Conservation (phyloP, 2,329 filamentous ascomycete genomes). For the Nemania sp. region DNA sequence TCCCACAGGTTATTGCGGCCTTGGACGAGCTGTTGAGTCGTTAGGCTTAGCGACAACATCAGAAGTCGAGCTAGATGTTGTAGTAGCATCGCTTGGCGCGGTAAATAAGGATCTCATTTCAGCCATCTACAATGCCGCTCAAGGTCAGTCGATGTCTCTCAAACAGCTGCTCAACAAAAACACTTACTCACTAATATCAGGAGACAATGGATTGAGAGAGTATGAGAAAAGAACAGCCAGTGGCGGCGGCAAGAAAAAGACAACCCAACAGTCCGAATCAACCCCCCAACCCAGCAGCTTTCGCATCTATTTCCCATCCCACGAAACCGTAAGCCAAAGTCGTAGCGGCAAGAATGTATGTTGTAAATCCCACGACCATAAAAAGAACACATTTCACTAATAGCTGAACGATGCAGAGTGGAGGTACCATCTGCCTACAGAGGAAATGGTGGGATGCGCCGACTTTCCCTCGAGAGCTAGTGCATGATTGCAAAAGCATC, state of each 20-base stretch:
- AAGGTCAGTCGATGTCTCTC: conserved; percentile 47
- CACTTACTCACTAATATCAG: conserved; percentile 32
- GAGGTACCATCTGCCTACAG: conserved; percentile 82
- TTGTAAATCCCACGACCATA: conserved; percentile 20
- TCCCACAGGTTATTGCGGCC: conserved; percentile 69
- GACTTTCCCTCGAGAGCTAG: conserved; percentile 71
- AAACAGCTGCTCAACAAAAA: neutral
- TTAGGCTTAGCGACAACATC: conserved; percentile 63
- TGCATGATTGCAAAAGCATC: conserved; percentile 77
- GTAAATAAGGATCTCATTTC: conserved; percentile 70
- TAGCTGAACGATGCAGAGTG: conserved; percentile 52
- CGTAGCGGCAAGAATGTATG: conserved; percentile 64
- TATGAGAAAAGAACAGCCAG: conserved; percentile 47
- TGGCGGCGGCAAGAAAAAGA: conserved; percentile 38
- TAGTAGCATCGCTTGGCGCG: conserved; percentile 81
- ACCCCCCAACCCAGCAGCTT: conserved; percentile 54
- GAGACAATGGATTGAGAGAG: conserved; percentile 52
- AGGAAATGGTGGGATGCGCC: conserved; percentile 70
- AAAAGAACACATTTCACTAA: conserved; percentile 9
- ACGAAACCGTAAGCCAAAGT: conserved; percentile 68
- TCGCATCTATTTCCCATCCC: conserved; percentile 80
- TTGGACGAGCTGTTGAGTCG: conserved; percentile 67
- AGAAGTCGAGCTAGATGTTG: conserved; percentile 71
- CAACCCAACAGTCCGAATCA: conserved; percentile 31
- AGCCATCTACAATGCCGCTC: conserved; percentile 58